A percentile compares a stretch with the other conserved stretches of the same genome.
Evolutionary conservation across 495 filamentous ascomycete species (phyloP).

Genomic region (Endocarpon pusillum): DNA sequence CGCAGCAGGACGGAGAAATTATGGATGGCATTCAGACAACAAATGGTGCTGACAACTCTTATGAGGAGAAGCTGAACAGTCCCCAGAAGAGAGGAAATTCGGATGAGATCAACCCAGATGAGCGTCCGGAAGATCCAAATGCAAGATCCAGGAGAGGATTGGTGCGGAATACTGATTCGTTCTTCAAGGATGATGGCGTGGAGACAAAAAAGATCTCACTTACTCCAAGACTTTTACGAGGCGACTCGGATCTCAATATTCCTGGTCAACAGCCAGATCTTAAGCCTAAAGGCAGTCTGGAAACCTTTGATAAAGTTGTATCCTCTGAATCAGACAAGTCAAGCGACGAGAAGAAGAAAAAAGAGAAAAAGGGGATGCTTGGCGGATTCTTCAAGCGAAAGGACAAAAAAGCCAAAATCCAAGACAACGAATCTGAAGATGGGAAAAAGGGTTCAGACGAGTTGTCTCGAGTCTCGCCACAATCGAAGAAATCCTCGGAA

Average conservation of each 20-base stretch:
- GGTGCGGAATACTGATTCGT: conserved; percentile 77
- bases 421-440: conserved; percentile 50
- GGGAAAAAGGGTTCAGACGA: conserved; percentile 38
- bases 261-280: conserved; percentile 47
- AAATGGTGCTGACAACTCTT: conserved; percentile 15
- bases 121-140: conserved; percentile 29
- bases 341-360: conserved; percentile 38
- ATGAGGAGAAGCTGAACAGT: conserved; percentile 34
- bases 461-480: conserved; percentile 35
- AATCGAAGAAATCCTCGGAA: conserved; percentile 34
- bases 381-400: conserved; percentile 91
- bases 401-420: conserved; percentile 61
- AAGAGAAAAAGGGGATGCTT: conserved; percentile 81
- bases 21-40: conserved; percentile 14
- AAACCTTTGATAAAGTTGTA: conserved; percentile 28
- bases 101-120: conserved; percentile 5
- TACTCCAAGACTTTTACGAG: conserved; percentile 83
- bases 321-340: conserved; percentile 9
- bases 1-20: conserved; percentile 18
- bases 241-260: conserved; percentile 38
- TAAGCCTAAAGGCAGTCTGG: conserved; percentile 30
- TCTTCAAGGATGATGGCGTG: conserved; percentile 89
- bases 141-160: conserved; percentile 66
- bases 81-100: conserved; percentile 37
- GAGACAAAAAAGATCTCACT: conserved; percentile 96